A percentile compares a stretch with the other conserved stretches of the same genome.
Conservation (phyloP, 2,329 filamentous ascomycete genomes). For the Colletotrichum orchidophilum region DNA sequence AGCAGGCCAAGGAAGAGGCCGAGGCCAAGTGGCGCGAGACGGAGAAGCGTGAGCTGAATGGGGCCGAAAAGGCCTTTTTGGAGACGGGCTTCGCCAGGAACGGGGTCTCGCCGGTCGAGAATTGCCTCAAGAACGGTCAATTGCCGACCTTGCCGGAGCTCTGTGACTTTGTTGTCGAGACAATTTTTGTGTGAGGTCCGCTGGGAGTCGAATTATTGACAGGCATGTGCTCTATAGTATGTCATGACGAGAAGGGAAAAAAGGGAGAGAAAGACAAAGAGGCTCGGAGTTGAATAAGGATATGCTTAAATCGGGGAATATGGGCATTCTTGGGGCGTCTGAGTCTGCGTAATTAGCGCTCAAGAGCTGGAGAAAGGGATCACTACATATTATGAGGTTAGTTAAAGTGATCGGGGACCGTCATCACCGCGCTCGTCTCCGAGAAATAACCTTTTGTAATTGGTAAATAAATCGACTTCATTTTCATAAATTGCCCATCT, state of each 20-base stretch:
- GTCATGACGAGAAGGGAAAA: neutral
- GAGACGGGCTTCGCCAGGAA: constrained; percentile 58
- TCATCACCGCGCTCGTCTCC: neutral
- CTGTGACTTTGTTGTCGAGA: constrained; percentile 57
- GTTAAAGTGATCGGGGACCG: neutral
- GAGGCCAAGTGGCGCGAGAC: constrained; percentile 76
- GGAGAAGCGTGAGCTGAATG: constrained; percentile 67
- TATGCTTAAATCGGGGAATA: neutral
- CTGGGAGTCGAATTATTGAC: too few species aligned
- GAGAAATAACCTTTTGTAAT: neutral
- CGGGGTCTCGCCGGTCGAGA: constrained; percentile 42
- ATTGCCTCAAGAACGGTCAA: constrained; percentile 43
- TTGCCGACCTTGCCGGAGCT: constrained; percentile 52
- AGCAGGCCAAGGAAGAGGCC: constrained; percentile 74
- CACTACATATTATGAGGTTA: neutral
- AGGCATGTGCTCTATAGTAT: neutral
- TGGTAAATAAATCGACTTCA: neutral
- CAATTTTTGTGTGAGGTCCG: constrained; percentile 48
- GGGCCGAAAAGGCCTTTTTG: constrained; percentile 64
- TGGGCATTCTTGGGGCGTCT: neutral
- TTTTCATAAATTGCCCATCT: neutral
- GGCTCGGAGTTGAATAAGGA: neutral
- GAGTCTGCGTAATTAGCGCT: neutral
- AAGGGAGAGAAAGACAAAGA: neutral
- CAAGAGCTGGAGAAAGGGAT: neutral